Conservation (phyloP, 2,329 filamentous ascomycete genomes). For the Penicillium olsonii region DNA sequence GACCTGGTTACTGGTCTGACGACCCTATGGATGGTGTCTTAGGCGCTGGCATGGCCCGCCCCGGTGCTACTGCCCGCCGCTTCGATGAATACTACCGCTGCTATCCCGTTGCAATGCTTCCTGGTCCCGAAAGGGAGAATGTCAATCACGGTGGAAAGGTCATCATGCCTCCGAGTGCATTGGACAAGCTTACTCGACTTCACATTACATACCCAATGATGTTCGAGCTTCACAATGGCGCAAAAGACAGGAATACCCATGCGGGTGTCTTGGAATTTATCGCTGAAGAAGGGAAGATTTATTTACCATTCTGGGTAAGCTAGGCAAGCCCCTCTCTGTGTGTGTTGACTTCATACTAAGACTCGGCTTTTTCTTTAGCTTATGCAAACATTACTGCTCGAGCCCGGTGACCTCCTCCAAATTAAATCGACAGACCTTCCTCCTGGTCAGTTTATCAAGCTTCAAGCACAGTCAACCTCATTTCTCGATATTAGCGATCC, state of each 20-base stretch:
- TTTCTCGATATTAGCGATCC: conserved; percentile 98
- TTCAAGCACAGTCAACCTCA: conserved; percentile 88
- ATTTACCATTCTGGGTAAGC: conserved; percentile 88
- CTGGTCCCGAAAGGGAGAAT: conserved; percentile 81
- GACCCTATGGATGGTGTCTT: conserved; percentile 56
- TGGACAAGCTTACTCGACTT: conserved; percentile 93
- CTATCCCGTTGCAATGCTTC: conserved; percentile 93
- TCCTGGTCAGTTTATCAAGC: conserved; percentile 88
- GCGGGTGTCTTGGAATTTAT: conserved; percentile 97
- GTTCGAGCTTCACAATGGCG: conserved; percentile 92
- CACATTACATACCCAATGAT: conserved; percentile 98
- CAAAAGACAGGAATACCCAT: conserved; percentile 77
- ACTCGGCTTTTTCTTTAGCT: conserved; percentile 59
- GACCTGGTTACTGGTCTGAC: conserved; percentile 54
- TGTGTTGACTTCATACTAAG: conserved; percentile 5
- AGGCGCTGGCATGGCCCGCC: conserved; percentile 55
- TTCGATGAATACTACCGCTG: conserved; percentile 99
- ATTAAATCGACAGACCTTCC: conserved; percentile 93
- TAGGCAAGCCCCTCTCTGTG: conserved; percentile 3
- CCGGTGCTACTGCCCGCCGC: conserved; percentile 61
- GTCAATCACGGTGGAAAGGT: conserved; percentile 98
- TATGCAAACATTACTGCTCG: conserved; percentile 87
- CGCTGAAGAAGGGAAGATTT: conserved; percentile 93
- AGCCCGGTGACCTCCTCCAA: conserved; percentile 91
- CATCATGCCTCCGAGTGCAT: conserved; percentile 90